Evolutionary conservation across 495 filamentous ascomycete genomes (phyloP).

Genomic region (Aspergillus steynii): DNA sequence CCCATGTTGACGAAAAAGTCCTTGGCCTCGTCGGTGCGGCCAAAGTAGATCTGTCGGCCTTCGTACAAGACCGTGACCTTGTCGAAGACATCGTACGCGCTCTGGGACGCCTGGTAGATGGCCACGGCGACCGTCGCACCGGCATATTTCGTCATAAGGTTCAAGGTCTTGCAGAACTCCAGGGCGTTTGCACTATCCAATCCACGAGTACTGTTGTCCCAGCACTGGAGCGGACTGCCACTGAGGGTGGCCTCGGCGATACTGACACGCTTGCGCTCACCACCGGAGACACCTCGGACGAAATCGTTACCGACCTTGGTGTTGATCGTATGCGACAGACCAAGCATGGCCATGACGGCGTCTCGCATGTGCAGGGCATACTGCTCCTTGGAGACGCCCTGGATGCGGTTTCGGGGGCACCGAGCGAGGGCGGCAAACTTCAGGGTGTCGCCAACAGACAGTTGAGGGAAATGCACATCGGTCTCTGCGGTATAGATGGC

Average conservation of each 20-base stretch:
- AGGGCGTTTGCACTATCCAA: constrained; percentile 83
- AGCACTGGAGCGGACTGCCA: constrained; percentile 71
- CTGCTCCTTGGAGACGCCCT: constrained; percentile 47
- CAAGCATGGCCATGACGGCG: constrained; percentile 66
- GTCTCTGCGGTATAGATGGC: constrained; percentile 65
- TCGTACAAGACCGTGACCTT: constrained; percentile 64
- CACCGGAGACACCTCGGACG: constrained; percentile 81
- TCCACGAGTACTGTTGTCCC: constrained; percentile 88
- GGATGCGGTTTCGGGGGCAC: constrained; percentile 48
- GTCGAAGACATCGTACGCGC: constrained; percentile 72
- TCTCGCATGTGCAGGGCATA: constrained; percentile 53
- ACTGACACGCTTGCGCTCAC: constrained; percentile 73
- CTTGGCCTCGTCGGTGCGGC: constrained; percentile 58
- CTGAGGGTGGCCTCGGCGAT: constrained; percentile 65
- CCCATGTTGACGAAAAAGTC: constrained; percentile 68
- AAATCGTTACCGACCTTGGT: constrained; percentile 71
- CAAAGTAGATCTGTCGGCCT: constrained; percentile 69
- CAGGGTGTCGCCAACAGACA: constrained; percentile 67
- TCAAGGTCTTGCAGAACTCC: constrained; percentile 69
- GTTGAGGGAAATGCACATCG: constrained; percentile 67
- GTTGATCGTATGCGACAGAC: constrained; percentile 58
- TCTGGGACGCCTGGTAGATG: constrained; percentile 83
- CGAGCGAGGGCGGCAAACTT: constrained; percentile 60
- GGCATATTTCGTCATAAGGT: constrained; percentile 74
- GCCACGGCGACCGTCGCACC: constrained; percentile 78